Evolutionary conservation across 345 rosid genomes (phyloP).

Genomic region (Lumnitzera racemosa): DNA sequence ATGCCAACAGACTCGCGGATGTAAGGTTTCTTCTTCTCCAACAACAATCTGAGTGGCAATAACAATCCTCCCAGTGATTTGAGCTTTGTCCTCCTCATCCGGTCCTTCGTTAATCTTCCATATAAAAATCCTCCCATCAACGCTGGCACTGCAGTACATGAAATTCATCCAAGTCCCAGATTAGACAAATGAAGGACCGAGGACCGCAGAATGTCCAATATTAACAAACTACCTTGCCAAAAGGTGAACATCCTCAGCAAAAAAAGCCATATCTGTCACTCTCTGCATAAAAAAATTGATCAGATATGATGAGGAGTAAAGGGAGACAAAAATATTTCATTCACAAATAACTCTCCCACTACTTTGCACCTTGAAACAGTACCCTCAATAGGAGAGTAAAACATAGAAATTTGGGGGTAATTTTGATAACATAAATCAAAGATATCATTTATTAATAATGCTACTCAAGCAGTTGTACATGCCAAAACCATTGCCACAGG

Average conservation of each 20-base stretch:
- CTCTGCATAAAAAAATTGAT: conserved; percentile 35
- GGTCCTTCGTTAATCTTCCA: conserved; percentile 79
- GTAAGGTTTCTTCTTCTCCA: conserved; percentile 39
- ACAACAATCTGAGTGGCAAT: conserved; percentile 51
- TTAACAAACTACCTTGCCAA: conserved; percentile 59
- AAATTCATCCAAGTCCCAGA: conserved; percentile 4
- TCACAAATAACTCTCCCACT: no score
- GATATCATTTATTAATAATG: no score
- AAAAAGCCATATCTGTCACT: conserved; percentile 90
- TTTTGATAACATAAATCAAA: no score
- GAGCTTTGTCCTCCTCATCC: conserved; percentile 64
- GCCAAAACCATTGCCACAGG: no score
- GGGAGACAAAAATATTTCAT: background rate
- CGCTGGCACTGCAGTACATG: conserved; percentile 47
- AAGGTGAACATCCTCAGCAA: conserved; percentile 86
- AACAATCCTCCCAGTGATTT: conserved; percentile 54
- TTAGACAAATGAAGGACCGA: conserved; percentile 1
- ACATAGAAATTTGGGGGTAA: no score
- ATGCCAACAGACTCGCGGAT: conserved; percentile 94
- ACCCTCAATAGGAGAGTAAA: no score
- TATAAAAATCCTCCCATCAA: conserved; percentile 66
- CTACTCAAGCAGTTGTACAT: no score
- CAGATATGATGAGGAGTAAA: background rate
- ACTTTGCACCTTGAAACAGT: no score
- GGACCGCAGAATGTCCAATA: no score